Percentiles rank a stretch among this genome's conserved stretches.
Evolutionary conservation across 176 grass and related monocot species (phyloP).

Genomic region (Oryza coarctata): DNA sequence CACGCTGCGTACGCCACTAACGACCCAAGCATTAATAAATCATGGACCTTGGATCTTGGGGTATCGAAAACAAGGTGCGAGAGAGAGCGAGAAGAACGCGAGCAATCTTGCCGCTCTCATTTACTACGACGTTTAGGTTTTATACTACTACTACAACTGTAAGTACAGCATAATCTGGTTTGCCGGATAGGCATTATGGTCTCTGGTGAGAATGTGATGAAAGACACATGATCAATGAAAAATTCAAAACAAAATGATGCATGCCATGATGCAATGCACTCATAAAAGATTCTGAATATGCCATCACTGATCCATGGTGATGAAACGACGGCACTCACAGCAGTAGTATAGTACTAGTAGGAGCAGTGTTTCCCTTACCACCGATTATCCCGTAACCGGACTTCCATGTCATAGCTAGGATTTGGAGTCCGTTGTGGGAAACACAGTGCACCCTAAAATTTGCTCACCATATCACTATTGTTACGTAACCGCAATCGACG

Average conservation of each 20-base stretch:
- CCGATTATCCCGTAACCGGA: no score
- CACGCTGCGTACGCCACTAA: not conserved
- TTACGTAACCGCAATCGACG: no score
- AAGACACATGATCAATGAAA: not conserved
- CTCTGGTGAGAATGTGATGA: not conserved
- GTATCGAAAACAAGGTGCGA: not conserved
- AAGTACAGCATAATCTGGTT: not conserved
- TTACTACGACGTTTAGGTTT: not conserved
- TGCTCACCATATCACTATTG: no score
- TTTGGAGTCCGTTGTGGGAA: no score
- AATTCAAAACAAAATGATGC: not conserved
- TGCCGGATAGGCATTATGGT: not conserved
- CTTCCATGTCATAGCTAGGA: no score
- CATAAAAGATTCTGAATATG: not conserved
- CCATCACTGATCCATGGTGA: not conserved
- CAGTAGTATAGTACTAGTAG: no score
- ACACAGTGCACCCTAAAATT: no score
- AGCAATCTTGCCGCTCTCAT: not conserved
- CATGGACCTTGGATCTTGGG: not conserved
- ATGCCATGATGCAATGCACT: not conserved
- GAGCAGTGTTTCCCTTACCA: no score
- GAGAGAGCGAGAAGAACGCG: not conserved
- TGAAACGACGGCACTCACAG: not conserved
- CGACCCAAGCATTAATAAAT: not conserved
- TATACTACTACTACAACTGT: not conserved